Conservation (phyloP, 352 stramenopile genomes). For the Phytopythium helicoides region DNA sequence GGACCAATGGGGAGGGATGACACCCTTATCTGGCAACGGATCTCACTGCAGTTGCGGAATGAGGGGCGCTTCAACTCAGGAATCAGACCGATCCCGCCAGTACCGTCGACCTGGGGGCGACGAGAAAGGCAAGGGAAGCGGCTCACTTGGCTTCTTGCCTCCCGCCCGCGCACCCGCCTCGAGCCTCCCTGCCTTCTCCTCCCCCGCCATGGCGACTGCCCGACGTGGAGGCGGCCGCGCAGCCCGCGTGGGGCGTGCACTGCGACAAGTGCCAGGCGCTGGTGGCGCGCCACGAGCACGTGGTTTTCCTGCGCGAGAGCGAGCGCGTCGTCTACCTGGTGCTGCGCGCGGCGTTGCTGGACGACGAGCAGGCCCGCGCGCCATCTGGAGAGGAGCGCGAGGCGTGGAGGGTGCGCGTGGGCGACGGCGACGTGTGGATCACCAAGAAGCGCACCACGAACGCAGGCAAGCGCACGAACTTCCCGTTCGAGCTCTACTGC, state of each 20-base stretch:
- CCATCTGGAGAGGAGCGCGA: conserved; percentile 14
- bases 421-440: conserved; percentile 27
- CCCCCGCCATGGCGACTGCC: too few relatives aligned
- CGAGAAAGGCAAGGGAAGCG: too few relatives aligned
- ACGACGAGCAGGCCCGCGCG: conserved; percentile 24
- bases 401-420: conserved; percentile 32
- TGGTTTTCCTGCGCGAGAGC: conserved; percentile 54
- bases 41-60: too few relatives aligned
- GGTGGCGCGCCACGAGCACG: conserved; percentile 32
- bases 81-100: too few relatives aligned
- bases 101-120: too few relatives aligned
- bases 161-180: too few relatives aligned
- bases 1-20: too few relatives aligned
- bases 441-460: conserved; percentile 46
- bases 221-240: too few relatives aligned
- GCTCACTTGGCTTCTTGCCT: not conserved
- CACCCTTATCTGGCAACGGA: too few relatives aligned
- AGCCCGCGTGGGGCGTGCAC: conserved; percentile 20
- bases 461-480: conserved; percentile 24
- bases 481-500: conserved; percentile 60
- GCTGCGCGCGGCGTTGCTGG: conserved; percentile 33
- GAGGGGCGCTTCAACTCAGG: too few relatives aligned
- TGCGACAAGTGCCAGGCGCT: conserved; percentile 26
- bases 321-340: conserved; percentile 43
- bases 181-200: too few relatives aligned